Evolutionary conservation across 2,329 filamentous ascomycete genomes (phyloP).

Genomic region (Ophiostoma sp.): DNA sequence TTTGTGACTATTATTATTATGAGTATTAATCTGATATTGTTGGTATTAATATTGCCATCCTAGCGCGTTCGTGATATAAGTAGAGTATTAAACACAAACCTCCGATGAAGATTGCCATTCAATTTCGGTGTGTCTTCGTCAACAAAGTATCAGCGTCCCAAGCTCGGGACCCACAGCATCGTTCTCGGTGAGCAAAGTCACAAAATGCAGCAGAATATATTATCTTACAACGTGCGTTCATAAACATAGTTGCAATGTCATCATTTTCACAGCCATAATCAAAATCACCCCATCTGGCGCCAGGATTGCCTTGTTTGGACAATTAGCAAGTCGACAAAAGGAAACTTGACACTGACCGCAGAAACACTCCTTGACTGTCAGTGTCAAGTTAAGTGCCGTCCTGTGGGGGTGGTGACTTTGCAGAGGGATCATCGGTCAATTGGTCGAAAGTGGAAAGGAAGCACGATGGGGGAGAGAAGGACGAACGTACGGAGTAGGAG

Average conservation of each 20-base stretch:
- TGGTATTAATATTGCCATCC: background rate
- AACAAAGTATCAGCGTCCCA: background rate
- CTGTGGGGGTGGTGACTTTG: background rate
- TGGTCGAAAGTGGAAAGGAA: background rate
- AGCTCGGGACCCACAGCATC: background rate
- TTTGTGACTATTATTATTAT: too few species aligned
- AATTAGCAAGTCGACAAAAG: background rate
- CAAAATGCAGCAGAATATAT: background rate
- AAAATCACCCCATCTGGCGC: background rate
- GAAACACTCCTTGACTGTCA: background rate
- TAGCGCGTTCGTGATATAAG: background rate
- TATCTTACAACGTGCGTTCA: too few species aligned
- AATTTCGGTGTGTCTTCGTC: background rate
- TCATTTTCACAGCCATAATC: background rate
- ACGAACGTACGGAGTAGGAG: background rate
- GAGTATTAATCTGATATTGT: background rate
- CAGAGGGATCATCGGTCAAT: background rate
- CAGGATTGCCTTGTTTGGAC: background rate
- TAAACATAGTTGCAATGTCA: too few species aligned
- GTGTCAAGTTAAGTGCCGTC: slow-evolving; percentile 1
- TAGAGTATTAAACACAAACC: background rate
- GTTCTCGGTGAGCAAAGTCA: slow-evolving; percentile 10
- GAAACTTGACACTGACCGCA: background rate
- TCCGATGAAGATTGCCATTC: slow-evolving; percentile 4
- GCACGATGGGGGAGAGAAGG: background rate